Conservation (phyloP, 2,329 filamentous ascomycete genomes). For the Capronia epimyces region DNA sequence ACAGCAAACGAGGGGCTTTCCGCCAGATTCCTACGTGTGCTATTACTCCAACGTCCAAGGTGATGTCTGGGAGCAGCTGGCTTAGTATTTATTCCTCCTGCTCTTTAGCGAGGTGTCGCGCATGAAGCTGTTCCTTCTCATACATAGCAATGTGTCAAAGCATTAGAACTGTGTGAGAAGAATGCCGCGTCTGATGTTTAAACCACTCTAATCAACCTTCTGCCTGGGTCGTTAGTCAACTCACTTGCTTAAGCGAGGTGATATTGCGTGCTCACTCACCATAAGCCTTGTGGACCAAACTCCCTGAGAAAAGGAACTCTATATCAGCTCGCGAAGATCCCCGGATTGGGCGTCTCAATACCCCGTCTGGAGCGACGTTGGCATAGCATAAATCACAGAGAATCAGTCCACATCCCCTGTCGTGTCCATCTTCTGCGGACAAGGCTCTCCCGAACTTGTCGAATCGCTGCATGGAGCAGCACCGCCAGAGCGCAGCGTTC, state of each 20-base stretch:
- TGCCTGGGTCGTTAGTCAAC: neutral
- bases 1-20: too few relatives aligned
- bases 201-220: neutral
- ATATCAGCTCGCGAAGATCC: constrained; percentile 13
- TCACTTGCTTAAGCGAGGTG: neutral
- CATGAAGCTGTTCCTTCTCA: neutral
- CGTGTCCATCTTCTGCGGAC: neutral
- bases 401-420: constrained; percentile 21
- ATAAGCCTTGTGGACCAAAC: constrained; percentile 18
- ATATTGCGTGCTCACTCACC: neutral
- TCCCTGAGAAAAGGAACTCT: constrained; percentile 23
- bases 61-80: too few relatives aligned
- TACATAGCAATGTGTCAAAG: neutral
- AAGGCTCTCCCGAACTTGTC: constrained; percentile 10
- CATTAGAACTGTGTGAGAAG: too few relatives aligned
- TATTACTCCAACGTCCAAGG: too few relatives aligned
- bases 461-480: constrained; percentile 18
- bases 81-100: too few relatives aligned
- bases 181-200: neutral
- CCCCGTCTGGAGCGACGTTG: constrained; percentile 4
- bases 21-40: too few relatives aligned
- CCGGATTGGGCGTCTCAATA: neutral
- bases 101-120: too few relatives aligned
- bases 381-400: constrained; percentile 18
- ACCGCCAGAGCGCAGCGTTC: constrained; percentile 20